These are phyloP conservation scores for Dactylis glomerata DNA, from an alignment of 176 grass and related monocot species.

Conservation along the genomic window DNA sequence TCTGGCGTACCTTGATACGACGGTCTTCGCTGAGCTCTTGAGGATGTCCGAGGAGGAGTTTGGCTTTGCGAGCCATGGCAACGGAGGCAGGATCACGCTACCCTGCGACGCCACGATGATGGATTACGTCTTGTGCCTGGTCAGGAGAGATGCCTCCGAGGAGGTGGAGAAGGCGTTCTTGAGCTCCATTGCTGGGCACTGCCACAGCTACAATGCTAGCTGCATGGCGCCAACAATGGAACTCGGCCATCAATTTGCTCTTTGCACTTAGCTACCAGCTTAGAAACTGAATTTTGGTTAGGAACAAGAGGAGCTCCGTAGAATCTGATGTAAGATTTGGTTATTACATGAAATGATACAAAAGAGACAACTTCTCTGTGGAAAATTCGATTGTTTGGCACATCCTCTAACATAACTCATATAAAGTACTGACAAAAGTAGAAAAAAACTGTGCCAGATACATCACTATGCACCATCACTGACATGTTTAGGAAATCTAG, in stretches of 20 bases:
- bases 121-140: constrained; percentile 44
- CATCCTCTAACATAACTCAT: too few relatives aligned
- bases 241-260: neutral
- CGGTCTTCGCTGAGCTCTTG: constrained; percentile 24
- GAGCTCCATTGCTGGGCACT: constrained; percentile 7
- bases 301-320: neutral
- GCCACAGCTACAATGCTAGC: neutral
- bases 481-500: neutral
- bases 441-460: neutral
- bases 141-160: constrained; percentile 33
- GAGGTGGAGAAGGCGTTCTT: constrained; percentile 47
- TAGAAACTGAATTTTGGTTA: neutral
- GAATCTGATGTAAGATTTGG: neutral
- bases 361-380: neutral
- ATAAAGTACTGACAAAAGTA: neutral
- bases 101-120: constrained; percentile 25
- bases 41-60: constrained; percentile 41
- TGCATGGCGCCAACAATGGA: neutral
- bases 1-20: constrained; percentile 7
- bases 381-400: too few relatives aligned
- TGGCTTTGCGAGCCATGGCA: neutral
- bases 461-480: neutral
- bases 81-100: constrained; percentile 40
- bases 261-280: neutral
- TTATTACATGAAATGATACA: neutral